Conservation (phyloP, 805 yeast species). For the Candida krabiensis region DNA sequence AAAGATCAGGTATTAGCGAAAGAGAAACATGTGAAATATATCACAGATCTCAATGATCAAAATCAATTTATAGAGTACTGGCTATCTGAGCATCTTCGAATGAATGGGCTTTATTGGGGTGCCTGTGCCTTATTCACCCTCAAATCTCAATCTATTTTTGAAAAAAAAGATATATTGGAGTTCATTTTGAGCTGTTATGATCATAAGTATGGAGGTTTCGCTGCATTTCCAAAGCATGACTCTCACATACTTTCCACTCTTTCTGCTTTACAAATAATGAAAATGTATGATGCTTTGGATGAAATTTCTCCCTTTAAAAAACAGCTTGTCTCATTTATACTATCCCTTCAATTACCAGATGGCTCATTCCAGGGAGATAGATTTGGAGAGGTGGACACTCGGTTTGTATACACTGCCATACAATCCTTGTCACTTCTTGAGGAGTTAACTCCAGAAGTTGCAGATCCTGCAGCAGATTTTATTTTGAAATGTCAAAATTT, state of each 20-base stretch:
- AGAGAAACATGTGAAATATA: slow-evolving; percentile 60
- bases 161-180: slow-evolving; percentile 59
- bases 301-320: slow-evolving; percentile 25
- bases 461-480: slow-evolving; percentile 62
- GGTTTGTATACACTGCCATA: slow-evolving; percentile 83
- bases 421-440: slow-evolving; percentile 73
- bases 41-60: slow-evolving; percentile 52
- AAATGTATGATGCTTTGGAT: slow-evolving; percentile 62
- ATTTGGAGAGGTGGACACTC: slow-evolving; percentile 90
- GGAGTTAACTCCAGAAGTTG: slow-evolving; percentile 45
- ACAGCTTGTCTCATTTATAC: slow-evolving; percentile 39
- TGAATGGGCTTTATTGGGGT: slow-evolving; percentile 97
- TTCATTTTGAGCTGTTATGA: slow-evolving; percentile 72
- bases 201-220: slow-evolving; percentile 71
- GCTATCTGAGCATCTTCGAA: slow-evolving; percentile 84
- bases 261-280: slow-evolving; percentile 80
- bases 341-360: slow-evolving; percentile 47
- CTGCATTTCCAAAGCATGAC: slow-evolving; percentile 87
- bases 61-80: slow-evolving; percentile 73
- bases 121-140: slow-evolving; percentile 69
- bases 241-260: slow-evolving; percentile 83
- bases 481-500: slow-evolving; percentile 76
- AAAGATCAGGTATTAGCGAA: slow-evolving; percentile 24
- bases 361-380: slow-evolving; percentile 90
- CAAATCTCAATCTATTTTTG: slow-evolving; percentile 54